These are phyloP conservation scores for Bertia moriformis DNA, from an alignment of 2,329 filamentous ascomycete species.

Conservation along the genomic window DNA sequence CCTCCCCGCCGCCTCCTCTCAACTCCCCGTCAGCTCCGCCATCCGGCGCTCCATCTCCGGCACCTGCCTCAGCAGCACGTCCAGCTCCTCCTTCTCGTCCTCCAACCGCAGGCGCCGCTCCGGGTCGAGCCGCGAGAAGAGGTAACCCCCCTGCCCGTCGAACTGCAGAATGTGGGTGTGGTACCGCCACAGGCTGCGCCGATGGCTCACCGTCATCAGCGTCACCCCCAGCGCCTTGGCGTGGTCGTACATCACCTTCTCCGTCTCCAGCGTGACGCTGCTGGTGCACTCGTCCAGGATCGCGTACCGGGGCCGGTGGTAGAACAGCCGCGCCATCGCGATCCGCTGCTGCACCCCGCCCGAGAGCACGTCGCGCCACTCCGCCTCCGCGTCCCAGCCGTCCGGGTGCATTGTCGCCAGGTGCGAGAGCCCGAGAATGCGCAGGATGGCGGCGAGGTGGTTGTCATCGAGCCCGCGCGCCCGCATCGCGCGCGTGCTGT, in stretches of 20 bases:
- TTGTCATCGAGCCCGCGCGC: slow-evolving; percentile 69
- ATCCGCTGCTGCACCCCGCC: slow-evolving; percentile 89
- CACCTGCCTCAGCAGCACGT: slow-evolving; percentile 69
- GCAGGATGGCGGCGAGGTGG: slow-evolving; percentile 65
- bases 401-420: slow-evolving; percentile 61
- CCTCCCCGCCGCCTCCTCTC: slow-evolving; percentile 3
- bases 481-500: slow-evolving; percentile 75
- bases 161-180: slow-evolving; percentile 91
- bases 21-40: slow-evolving; percentile 51
- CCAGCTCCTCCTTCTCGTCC: slow-evolving; percentile 91
- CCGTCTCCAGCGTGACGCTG: slow-evolving; percentile 85
- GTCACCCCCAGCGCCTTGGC: slow-evolving; percentile 85
- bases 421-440: slow-evolving; percentile 67
- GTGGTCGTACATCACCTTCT: slow-evolving; percentile 92
- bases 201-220: slow-evolving; percentile 89
- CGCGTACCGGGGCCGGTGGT: slow-evolving; percentile 81
- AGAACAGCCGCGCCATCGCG: slow-evolving; percentile 69
- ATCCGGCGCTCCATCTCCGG: slow-evolving; percentile 79
- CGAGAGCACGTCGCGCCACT: slow-evolving; percentile 90
- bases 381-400: slow-evolving; percentile 85
- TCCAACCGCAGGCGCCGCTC: slow-evolving; percentile 73
- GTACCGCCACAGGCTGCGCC: slow-evolving; percentile 89
- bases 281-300: slow-evolving; percentile 96
- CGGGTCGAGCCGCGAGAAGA: slow-evolving; percentile 81
- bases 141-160: slow-evolving; percentile 79